Base-by-base conservation (phyloP, 2,329 filamentous ascomycete species). In the Orbilia ellipsospora region DNA sequence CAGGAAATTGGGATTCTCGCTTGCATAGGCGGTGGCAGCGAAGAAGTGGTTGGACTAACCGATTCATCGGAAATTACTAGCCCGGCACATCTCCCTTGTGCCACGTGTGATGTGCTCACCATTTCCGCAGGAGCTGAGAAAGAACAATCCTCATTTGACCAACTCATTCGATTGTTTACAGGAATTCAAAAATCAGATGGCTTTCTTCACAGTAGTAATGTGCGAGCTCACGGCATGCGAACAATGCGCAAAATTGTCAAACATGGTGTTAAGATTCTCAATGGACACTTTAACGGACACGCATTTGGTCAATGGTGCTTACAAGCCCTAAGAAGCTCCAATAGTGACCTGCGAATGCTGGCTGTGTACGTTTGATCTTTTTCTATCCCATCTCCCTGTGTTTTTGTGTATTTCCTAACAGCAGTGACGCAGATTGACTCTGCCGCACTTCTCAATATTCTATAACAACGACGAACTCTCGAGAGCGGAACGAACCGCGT, bases 311-410 rank as follows among this genome's bases (percentile, higher is more conserved):
- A 94, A 79, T 94, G 92, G 88, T 94, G 93, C 80, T 83, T 97
- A 3, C 88, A 90, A 78, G 92, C 91, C 0, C 84, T 98, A 45
- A 90, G 90, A 77, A 96, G 94, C 82, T 96, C 94, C 0, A 82
- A 93, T 18, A 88, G 94, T 80, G 95, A 98, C 81, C 84, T 98
- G 28, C 89, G 94, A 36, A 88, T 97, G 79, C 90, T 90, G 44
- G 91, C 94, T 70, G 91, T 90, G 85, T 90, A 84, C 80, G 83
- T 81, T 36, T 10, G 4, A 3, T 64, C 73, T 75, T 51, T 5
- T 77, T 18, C n/a, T 52, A 8, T 31, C 28, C 8, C 50, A 20
- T 20, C 18, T 62, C 28, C 16, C 40, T 7, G 31, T 36, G 31
- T 36, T 36, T 36, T 36, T 6, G 31, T 36, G 10, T 36, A 36